A percentile compares a stretch with the other conserved stretches of the same genome.
Conservation (phyloP, 495 filamentous ascomycete genomes). For the Aspergillus coremiiformis region DNA sequence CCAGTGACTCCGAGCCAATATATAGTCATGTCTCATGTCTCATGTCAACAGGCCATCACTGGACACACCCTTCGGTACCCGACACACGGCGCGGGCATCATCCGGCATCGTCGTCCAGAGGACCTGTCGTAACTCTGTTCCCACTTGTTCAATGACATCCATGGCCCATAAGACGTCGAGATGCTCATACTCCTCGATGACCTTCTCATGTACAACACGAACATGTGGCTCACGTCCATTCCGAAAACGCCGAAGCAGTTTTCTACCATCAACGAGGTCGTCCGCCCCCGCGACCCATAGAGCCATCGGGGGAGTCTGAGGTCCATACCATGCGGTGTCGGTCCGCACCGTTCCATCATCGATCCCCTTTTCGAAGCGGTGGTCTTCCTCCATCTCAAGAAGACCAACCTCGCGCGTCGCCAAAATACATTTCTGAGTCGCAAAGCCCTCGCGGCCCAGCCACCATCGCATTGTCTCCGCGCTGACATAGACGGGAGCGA, state of each 20-base stretch:
- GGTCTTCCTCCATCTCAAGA: constrained; percentile 57
- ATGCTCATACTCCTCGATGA: constrained; percentile 90
- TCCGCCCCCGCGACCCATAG: constrained; percentile 84
- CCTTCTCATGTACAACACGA: constrained; percentile 66
- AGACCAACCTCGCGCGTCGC: constrained; percentile 61
- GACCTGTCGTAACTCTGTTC: constrained; percentile 71
- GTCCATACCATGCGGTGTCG: constrained; percentile 71
- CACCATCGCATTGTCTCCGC: constrained; percentile 94
- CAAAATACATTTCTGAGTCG: constrained; percentile 84
- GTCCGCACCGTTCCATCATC: constrained; percentile 25
- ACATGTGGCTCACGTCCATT: constrained; percentile 78
- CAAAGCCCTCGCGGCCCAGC: constrained; percentile 87
- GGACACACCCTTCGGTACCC: constrained; percentile 50
- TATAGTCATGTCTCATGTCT: not conserved
- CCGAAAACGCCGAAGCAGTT: constrained; percentile 66
- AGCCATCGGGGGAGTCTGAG: constrained; percentile 73
- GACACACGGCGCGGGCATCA: constrained; percentile 48
- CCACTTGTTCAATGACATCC: constrained; percentile 78
- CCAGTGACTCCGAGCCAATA: not conserved
- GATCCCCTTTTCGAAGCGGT: constrained; percentile 1
- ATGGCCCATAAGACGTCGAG: constrained; percentile 96
- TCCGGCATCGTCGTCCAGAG: constrained; percentile 66
- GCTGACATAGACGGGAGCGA: constrained; percentile 82
- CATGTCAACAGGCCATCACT: constrained; percentile 2
- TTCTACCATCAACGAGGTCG: constrained; percentile 72